phyloP scores from a whole-genome alignment of 306 rosid species.

The Fagus sylvatica region DNA sequence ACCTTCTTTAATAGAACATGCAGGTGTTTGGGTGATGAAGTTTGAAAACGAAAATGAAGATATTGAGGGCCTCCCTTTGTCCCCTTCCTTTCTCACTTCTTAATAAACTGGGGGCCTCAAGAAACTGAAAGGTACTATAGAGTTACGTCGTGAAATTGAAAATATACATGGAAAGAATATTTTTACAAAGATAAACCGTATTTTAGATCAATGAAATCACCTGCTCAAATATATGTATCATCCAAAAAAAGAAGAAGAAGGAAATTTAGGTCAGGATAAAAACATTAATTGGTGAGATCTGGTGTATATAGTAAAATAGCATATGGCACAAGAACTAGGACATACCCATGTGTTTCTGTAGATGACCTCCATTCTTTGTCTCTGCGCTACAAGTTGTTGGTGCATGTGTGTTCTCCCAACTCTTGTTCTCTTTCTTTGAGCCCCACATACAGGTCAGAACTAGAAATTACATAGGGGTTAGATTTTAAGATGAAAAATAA shows the following conservation, averaged over 20 bases:
- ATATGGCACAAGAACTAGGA: not conserved
- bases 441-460: no score
- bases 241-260: not conserved
- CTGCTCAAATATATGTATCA: not conserved
- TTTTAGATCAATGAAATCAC: not conserved
- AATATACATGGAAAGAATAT: not conserved
- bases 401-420: not conserved
- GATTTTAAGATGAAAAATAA: no score
- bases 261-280: not conserved
- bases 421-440: no score
- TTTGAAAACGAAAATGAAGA: slow-evolving; percentile 49
- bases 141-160: not conserved
- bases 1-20: slow-evolving; percentile 85
- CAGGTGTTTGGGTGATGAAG: slow-evolving; percentile 68
- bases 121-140: not conserved
- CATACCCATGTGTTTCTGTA: slow-evolving; percentile 24
- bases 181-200: not conserved
- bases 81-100: slow-evolving; percentile 36
- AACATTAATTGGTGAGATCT: not conserved
- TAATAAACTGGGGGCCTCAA: slow-evolving; percentile 6
- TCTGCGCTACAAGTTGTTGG: not conserved
- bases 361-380: slow-evolving; percentile 20
- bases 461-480: no score
- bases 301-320: not conserved
- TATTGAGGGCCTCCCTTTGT: slow-evolving; percentile 64